Percentiles rank a stretch among this genome's conserved stretches.
These are phyloP conservation scores for Protomyces arabidopsidicola DNA, from an alignment of 1,139 yeast genomes.

Conservation along the genomic window DNA sequence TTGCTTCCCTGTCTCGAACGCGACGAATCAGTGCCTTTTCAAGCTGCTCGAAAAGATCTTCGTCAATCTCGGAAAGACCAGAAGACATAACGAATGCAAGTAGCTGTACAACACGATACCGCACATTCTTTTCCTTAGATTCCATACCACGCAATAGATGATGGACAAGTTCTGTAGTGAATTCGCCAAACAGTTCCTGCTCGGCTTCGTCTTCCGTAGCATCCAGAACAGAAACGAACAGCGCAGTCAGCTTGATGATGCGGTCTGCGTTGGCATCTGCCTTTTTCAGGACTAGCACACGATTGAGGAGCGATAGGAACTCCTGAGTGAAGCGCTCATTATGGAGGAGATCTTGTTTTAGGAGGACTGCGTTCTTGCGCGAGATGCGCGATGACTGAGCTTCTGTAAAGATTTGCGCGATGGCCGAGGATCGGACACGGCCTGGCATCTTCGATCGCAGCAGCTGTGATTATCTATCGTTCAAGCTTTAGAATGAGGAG, in stretches of 20 bases:
- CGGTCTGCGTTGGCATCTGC: constrained; percentile 72
- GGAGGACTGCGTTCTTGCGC: constrained; percentile 15
- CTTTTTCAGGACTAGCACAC: constrained; percentile 62
- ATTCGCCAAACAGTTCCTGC: constrained; percentile 36
- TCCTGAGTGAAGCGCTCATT: neutral
- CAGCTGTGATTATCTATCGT: neutral
- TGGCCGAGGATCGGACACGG: neutral
- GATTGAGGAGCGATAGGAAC: constrained; percentile 14
- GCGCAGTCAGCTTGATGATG: constrained; percentile 56
- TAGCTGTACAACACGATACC: constrained; percentile 76
- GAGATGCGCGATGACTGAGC: constrained; percentile 11
- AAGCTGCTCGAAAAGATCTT: constrained; percentile 61
- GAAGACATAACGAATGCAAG: constrained; percentile 68
- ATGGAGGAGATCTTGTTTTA: constrained; percentile 10
- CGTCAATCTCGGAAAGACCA: constrained; percentile 67
- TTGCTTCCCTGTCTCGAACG: constrained; percentile 70
- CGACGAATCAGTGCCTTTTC: constrained; percentile 60
- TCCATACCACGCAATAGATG: constrained; percentile 72
- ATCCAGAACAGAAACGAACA: constrained; percentile 31
- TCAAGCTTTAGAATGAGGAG: neutral
- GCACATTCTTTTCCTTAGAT: constrained; percentile 68
- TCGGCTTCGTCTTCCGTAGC: constrained; percentile 16
- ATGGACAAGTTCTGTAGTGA: constrained; percentile 58
- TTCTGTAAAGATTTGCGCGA: constrained; percentile 15
- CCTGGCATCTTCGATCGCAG: neutral